phyloP scores from a whole-genome alignment of 1,284 basidiomycete species.

The Trichosporon asahii region DNA sequence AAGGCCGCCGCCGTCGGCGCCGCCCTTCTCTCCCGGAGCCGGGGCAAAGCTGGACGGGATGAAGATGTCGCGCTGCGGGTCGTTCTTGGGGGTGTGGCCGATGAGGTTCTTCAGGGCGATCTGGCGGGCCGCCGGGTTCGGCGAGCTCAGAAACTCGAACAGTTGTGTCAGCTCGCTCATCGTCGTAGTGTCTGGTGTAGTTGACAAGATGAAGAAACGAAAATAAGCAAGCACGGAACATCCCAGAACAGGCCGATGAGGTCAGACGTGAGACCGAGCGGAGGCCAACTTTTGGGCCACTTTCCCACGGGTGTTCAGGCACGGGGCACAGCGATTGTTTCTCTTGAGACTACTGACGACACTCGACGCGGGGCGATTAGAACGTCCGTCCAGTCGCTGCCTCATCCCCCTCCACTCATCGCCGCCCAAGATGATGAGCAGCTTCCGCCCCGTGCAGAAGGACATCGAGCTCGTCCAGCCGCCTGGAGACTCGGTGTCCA shows the following conservation, averaged over 20 bases:
- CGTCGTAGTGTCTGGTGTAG: constrained; percentile 7
- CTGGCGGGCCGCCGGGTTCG: constrained; percentile 80
- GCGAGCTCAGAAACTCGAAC: constrained; percentile 77
- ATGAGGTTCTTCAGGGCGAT: constrained; percentile 80
- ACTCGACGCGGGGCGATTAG: background rate
- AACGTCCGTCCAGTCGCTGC: background rate
- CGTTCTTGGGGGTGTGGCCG: constrained; percentile 69
- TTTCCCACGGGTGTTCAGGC: constrained; percentile 1
- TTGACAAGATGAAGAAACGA: background rate
- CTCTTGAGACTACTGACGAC: background rate
- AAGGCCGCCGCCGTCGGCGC: constrained; percentile 41
- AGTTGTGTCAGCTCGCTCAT: constrained; percentile 60
- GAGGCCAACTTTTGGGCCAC: background rate
- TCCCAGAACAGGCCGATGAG: constrained; percentile 5
- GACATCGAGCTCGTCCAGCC: constrained; percentile 73
- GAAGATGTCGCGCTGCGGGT: constrained; percentile 71
- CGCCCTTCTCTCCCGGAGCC: constrained; percentile 19
- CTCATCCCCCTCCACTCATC: constrained; percentile 7
- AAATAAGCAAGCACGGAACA: background rate
- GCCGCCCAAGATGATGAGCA: constrained; percentile 21
- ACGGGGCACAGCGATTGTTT: background rate
- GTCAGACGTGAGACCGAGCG: background rate
- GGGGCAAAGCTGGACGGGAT: constrained; percentile 56
- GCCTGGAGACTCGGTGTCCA: constrained; percentile 70
- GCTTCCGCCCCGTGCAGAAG: constrained; percentile 46